A percentile compares a stretch with the other conserved stretches of the same genome.
These are phyloP conservation scores for Nicotiana knightiana DNA, from an alignment of 257 asterid genomes.

Conservation along the genomic window DNA sequence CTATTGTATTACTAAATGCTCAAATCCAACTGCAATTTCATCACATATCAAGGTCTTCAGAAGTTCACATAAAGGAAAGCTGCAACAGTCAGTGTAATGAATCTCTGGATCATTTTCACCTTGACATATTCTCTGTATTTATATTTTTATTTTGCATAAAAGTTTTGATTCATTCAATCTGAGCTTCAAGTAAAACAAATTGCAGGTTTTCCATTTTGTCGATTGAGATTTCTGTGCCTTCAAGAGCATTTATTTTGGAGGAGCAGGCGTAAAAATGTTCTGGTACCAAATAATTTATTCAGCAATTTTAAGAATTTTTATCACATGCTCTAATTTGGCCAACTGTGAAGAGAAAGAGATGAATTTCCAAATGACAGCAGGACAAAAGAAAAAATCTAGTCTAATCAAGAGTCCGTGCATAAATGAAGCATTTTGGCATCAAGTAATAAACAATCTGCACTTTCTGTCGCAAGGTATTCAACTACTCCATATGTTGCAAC, in stretches of 20 bases:
- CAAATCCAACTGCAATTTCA: background rate
- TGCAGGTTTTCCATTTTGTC: background rate
- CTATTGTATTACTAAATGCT: background rate
- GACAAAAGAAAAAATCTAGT: background rate
- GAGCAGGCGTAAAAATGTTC: background rate
- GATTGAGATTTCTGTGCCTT: background rate
- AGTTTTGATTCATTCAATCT: background rate
- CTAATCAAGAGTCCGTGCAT: background rate
- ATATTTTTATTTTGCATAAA: background rate
- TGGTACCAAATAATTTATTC: background rate
- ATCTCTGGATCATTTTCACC: background rate
- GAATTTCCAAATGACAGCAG: background rate
- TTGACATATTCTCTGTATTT: background rate
- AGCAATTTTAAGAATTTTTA: background rate
- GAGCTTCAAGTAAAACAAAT: background rate
- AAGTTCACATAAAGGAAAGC: background rate
- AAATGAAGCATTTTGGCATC: background rate
- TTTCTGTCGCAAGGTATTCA: background rate
- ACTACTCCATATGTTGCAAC: background rate
- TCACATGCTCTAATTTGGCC: constrained; percentile 1
- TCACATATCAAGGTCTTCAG: background rate
- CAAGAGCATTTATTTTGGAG: background rate
- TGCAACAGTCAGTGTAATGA: background rate
- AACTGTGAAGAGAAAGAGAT: background rate
- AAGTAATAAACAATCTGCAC: background rate